Evolutionary conservation across 768 basidiomycete genomes (phyloP).

Genomic region (Termitomyces sp.): DNA sequence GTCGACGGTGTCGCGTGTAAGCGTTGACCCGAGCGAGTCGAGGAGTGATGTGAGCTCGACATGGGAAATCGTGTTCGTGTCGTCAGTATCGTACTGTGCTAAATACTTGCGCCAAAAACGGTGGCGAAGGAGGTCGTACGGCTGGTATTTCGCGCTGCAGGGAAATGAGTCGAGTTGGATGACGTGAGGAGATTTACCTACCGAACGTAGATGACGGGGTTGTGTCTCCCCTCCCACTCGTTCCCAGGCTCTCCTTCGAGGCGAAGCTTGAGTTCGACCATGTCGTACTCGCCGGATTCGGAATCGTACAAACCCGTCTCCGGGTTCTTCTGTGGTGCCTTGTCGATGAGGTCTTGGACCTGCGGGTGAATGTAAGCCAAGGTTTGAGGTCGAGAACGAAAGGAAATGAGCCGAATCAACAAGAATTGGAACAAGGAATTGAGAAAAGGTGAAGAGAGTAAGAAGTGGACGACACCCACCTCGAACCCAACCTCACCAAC

Average conservation of each 20-base stretch:
- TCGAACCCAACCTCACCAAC: slow-evolving; percentile 77
- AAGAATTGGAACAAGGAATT: no score
- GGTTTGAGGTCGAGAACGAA: no score
- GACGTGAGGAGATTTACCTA: slow-evolving; percentile 19
- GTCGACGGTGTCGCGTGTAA: slow-evolving; percentile 72
- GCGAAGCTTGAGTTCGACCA: slow-evolving; percentile 70
- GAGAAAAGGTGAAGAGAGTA: neutral
- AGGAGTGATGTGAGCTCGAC: slow-evolving; percentile 93
- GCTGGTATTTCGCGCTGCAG: slow-evolving; percentile 85
- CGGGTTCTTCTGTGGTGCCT: slow-evolving; percentile 61
- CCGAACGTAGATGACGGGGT: slow-evolving; percentile 67
- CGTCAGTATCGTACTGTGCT: slow-evolving; percentile 86
- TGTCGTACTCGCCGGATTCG: slow-evolving; percentile 52
- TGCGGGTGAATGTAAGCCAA: neutral
- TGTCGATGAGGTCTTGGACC: slow-evolving; percentile 53
- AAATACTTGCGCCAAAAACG: slow-evolving; percentile 89
- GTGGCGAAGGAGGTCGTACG: slow-evolving; percentile 87
- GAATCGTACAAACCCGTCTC: slow-evolving; percentile 52
- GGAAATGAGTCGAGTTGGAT: neutral
- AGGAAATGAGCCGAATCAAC: no score
- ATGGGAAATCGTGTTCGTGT: slow-evolving; percentile 66
- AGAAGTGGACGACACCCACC: no score
- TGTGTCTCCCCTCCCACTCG: slow-evolving; percentile 65
- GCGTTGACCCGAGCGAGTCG: slow-evolving; percentile 92
- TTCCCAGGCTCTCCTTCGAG: slow-evolving; percentile 52